Evolutionary conservation across 495 filamentous ascomycete genomes (phyloP), one percentile per base, ranked within the genome.

Genomic region (Corynascus novoguineensis): DNA sequence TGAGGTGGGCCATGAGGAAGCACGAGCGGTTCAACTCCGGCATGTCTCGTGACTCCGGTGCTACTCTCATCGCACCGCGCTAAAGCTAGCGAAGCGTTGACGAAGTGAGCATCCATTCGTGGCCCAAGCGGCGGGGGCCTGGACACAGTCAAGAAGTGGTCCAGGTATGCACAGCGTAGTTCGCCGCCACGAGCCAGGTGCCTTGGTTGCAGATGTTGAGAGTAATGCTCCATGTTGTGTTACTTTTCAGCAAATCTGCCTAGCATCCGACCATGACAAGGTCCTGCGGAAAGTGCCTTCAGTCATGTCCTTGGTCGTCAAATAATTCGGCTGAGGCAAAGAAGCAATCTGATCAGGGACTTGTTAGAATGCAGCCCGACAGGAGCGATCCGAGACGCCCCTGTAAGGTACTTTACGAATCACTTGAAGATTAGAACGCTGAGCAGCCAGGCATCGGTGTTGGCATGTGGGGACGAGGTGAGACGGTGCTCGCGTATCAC

Each of bases 11-110:
- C 10, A 14, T n/a, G n/a, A n/a, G 22, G 41, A 15, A 44, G 21
- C 6, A 22, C 41, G 41, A 46, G 45, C 45, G 45, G 45, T 31
- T 48, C 27, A 48, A 48, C 45, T 31, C 45, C 45, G 44, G 44
- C 44, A 28, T 41, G 37, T 17, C 21, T 41, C 37, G 37, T 5
- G 29, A 31, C 29, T 5, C 5, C 29, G 29, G 10, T 31, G 29
- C 29, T 31, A 5, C 5, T 31, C 29, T 31, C 5, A 5, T 31
- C 29, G 29, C 5, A 31, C 29, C 29, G 29, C 10, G 35, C 15
- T 12, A 38, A n/a, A 38, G 3, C 11, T 3, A 15, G n/a, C 10
- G 35, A 38, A n/a, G 4, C 35, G 4, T 38, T n/a, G 15, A 12
- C 10, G 8, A 10, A 38, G 35, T n/a, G 35, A 38, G 35, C 35